phyloP scores from a whole-genome alignment of 1,284 basidiomycete genomes.

The Exobasidium rhododendri region DNA sequence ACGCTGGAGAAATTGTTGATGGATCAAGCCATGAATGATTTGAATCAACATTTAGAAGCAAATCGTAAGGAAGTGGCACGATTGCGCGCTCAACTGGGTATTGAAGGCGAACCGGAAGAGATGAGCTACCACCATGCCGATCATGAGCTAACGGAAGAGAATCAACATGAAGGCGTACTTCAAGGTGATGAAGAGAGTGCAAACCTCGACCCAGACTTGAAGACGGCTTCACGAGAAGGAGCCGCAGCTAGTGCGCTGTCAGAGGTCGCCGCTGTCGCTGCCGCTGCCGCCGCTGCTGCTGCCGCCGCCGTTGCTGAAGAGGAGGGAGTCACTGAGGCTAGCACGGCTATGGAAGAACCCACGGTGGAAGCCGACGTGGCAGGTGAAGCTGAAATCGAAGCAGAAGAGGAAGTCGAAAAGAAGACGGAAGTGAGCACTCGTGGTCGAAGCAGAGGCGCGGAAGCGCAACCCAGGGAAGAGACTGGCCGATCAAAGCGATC shows the following conservation, averaged over 20 bases:
- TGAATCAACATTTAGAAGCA: slow-evolving; percentile 45
- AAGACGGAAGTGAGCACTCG: background rate
- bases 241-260: background rate
- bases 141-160: background rate
- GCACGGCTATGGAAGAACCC: background rate
- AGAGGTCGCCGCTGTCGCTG: background rate
- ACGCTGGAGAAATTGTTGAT: slow-evolving; percentile 86
- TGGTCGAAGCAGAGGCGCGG: background rate
- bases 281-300: background rate
- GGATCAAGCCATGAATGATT: slow-evolving; percentile 66
- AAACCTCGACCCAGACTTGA: background rate
- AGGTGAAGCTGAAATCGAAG: background rate
- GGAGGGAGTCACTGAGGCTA: no score
- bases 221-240: background rate
- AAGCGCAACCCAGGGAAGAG: background rate
- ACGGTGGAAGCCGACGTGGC: background rate
- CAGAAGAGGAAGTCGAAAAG: background rate
- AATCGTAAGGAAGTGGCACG: slow-evolving; percentile 35
- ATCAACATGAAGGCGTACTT: background rate
- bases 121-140: background rate
- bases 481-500: background rate
- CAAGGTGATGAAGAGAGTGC: background rate
- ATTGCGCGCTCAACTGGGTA: slow-evolving; percentile 35
- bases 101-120: slow-evolving; percentile 5
- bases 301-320: background rate